Evolutionary conservation across 2,329 filamentous ascomycete genomes (phyloP), one percentile per base, ranked within the genome.

Genomic region (Calonectria honghensis): DNA sequence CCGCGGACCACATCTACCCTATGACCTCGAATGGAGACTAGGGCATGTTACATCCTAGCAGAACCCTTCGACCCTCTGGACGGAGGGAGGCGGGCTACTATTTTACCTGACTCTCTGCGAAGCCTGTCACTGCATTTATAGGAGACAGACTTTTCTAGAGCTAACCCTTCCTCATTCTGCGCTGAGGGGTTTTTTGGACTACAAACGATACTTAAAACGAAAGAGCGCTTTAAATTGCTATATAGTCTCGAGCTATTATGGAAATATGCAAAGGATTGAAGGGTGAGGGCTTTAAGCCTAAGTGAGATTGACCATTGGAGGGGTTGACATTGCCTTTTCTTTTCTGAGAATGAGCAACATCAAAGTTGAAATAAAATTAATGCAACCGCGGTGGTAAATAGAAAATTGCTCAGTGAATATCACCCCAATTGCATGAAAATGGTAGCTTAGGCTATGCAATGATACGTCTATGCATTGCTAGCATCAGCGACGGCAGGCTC

Each of bases 401-500:
- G 24, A 57, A 18, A 14, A 7, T 57, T 20, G 57, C 37, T 18
- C 6, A 1, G 24, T 18, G 2, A 29, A 4, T 9, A 20, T 63
- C 20, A 27, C 24, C n/a, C 24, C 24, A 37, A 20, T 29, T 13
- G 24, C 7, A 45, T 29, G 32, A 63, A 10, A 24, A 63, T 27
- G 6, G 24, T 2, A 6, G 1, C 24, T 29, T 6, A 10, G 35
- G n/a, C 37, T n/a, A 20, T 39, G 35, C 24, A 31, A 18, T 41
- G 20, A 24, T 24, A 4, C 13, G 2, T 9, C 20, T 63, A 63
- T 29, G 24, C 57, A 3, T 6, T 13, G 7, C 0, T 10, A 24
- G 6, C 13, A 18, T 20, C 35, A 27, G 24, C 14, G 9, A 5
- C 9, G 11, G 24, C 57, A 31, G 57, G 37, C 24, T 80, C 79